phyloP scores from a whole-genome alignment of 495 filamentous ascomycete species.

The Margaritispora aquatica region DNA sequence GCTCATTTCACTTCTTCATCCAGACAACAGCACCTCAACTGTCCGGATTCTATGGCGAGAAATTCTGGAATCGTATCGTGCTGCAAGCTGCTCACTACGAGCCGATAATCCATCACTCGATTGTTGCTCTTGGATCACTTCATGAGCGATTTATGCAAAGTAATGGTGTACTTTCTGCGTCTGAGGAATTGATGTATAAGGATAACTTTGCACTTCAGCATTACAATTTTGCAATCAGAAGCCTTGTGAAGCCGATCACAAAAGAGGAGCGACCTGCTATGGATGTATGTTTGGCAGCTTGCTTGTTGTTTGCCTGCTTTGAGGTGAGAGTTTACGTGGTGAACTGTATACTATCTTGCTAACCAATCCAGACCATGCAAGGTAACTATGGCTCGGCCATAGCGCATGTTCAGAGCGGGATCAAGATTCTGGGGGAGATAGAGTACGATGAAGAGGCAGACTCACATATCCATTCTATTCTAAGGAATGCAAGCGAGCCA shows the following conservation, averaged over 20 bases:
- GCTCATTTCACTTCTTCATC: conserved; percentile 15
- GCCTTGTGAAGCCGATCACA: conserved; percentile 7
- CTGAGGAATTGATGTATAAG: conserved; percentile 22
- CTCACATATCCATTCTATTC: background rate
- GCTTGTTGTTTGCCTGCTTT: conserved; percentile 20
- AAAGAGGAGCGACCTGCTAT: background rate
- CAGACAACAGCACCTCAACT: conserved; percentile 23
- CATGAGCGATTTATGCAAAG: conserved; percentile 13
- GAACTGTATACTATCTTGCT: background rate
- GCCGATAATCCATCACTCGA: conserved; percentile 15
- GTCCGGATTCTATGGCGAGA: conserved; percentile 35
- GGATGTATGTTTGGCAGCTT: conserved; percentile 14
- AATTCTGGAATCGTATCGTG: conserved; percentile 42
- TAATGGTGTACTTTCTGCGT: background rate
- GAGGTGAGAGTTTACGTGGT: conserved; percentile 23
- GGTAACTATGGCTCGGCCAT: conserved; percentile 36
- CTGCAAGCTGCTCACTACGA: conserved; percentile 24
- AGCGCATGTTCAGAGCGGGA: conserved; percentile 40
- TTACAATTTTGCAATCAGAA: conserved; percentile 13
- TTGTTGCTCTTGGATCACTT: conserved; percentile 17
- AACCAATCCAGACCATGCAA: conserved; percentile 26
- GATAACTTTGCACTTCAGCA: conserved; percentile 18
- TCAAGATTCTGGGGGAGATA: conserved; percentile 28
- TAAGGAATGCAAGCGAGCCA: background rate
- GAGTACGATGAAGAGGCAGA: conserved; percentile 6